Evolutionary conservation across 2,329 filamentous ascomycete genomes (phyloP).

Genomic region (Neurospora crassa): DNA sequence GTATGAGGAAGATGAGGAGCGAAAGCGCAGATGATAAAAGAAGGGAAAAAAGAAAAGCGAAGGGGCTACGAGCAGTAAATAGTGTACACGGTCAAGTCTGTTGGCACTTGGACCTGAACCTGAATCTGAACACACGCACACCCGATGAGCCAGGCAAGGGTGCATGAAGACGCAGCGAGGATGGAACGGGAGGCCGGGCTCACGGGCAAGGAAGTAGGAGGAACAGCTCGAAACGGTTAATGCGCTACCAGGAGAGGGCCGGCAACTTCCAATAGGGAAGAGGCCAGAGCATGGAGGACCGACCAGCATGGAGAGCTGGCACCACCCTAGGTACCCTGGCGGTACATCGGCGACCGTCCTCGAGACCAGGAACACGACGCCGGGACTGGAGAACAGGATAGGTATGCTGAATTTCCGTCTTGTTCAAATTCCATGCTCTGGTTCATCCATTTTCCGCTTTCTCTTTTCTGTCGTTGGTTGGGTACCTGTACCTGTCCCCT

Average conservation of each 20-base stretch:
- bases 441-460: conserved; percentile 16
- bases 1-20: neutral
- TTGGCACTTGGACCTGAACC: neutral
- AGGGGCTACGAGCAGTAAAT: neutral
- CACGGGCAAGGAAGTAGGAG: neutral
- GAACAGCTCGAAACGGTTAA: neutral
- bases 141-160: neutral
- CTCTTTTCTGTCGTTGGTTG: neutral
- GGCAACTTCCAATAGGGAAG: neutral
- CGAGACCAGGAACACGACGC: conserved; percentile 10
- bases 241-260: neutral
- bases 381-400: conserved; percentile 17
- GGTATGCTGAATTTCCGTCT: conserved; percentile 11
- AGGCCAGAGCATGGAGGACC: neutral
- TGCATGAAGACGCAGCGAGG: neutral
- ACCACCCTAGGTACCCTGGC: neutral
- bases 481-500: neutral
- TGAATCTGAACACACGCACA: neutral
- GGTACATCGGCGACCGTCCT: neutral
- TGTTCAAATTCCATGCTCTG: conserved; percentile 17
- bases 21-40: neutral
- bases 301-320: neutral
- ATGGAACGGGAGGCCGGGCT: neutral
- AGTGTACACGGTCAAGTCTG: neutral
- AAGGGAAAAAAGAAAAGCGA: neutral